phyloP scores from a whole-genome alignment of 1,284 basidiomycete species.

The Heterobasidion annosum region DNA sequence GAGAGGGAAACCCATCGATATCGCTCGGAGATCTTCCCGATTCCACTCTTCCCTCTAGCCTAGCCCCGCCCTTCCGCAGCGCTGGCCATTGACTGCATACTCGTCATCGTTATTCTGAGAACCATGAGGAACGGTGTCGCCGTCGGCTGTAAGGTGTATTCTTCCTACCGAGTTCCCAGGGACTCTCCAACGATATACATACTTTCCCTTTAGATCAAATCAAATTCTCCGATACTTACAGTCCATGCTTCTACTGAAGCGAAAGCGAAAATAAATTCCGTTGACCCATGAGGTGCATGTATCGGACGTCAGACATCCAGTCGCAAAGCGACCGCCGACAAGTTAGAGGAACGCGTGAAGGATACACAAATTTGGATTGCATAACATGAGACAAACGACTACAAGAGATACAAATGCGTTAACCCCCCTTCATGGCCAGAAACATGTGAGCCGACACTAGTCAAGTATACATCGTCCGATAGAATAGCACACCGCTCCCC shows the following conservation, averaged over 20 bases:
- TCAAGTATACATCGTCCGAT: not conserved
- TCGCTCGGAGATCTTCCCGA: not conserved
- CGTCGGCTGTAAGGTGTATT: no score
- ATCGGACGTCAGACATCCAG: no score
- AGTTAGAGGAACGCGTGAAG: not conserved
- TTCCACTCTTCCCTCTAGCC: not conserved
- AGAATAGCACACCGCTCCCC: not conserved
- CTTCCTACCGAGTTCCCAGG: no score
- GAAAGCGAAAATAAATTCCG: not conserved
- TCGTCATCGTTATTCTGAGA: not conserved
- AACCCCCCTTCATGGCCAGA: not conserved
- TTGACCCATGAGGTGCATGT: no score
- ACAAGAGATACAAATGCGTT: not conserved
- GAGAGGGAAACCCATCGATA: not conserved
- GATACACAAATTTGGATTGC: constrained; percentile 1
- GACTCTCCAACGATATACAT: no score
- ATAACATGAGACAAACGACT: not conserved
- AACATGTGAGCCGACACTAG: not conserved
- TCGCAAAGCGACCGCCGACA: no score
- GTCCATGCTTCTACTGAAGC: not conserved
- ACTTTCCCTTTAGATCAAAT: no score
- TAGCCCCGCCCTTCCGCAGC: not conserved
- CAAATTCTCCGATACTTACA: no score
- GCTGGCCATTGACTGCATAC: not conserved
- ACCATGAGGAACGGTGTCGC: no score